These are phyloP conservation scores for Lactuca sativa DNA, from an alignment of 129 eudicot genomes.

Conservation along the genomic window DNA sequence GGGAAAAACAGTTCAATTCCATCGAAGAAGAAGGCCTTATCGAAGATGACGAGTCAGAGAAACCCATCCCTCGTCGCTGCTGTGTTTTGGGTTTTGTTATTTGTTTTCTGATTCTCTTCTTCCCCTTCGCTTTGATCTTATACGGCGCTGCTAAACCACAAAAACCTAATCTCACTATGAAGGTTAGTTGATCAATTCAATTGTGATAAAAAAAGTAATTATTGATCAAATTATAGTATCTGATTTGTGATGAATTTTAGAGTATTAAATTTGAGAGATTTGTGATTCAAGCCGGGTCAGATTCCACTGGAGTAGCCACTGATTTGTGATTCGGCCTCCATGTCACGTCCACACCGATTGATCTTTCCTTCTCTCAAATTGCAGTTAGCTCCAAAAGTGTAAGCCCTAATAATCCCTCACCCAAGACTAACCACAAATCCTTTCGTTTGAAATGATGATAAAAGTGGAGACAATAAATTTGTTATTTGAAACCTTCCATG, in stretches of 20 bases:
- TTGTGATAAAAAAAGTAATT: too few relatives aligned
- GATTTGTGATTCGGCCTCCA: slow-evolving; percentile 94
- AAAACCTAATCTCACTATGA: too few relatives aligned
- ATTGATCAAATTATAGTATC: too few relatives aligned
- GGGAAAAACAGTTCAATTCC: slow-evolving; percentile 24
- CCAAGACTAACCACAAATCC: too few relatives aligned
- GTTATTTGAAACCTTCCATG: too few relatives aligned
- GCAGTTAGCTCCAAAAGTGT: slow-evolving; percentile 69
- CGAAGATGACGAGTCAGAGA: too few relatives aligned
- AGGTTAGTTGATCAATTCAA: too few relatives aligned
- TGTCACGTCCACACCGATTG: slow-evolving; percentile 66
- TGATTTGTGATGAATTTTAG: slow-evolving; percentile 27
- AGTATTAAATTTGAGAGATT: slow-evolving; percentile 72
- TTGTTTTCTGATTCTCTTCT: slow-evolving; percentile 52
- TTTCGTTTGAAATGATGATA: too few relatives aligned
- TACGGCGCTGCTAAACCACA: slow-evolving; percentile 49
- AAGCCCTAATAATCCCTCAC: slow-evolving; percentile 27
- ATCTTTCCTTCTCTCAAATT: slow-evolving; percentile 60
- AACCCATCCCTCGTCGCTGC: slow-evolving; percentile 47
- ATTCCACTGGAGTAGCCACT: slow-evolving; percentile 76
- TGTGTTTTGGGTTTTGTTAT: slow-evolving; percentile 48
- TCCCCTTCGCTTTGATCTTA: slow-evolving; percentile 58
- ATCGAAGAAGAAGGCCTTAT: too few relatives aligned
- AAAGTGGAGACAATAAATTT: too few relatives aligned
- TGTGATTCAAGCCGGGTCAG: slow-evolving; percentile 80